These are phyloP conservation scores for Oenanthe javanica DNA, from an alignment of 140 eudicot species.

Conservation along the genomic window DNA sequence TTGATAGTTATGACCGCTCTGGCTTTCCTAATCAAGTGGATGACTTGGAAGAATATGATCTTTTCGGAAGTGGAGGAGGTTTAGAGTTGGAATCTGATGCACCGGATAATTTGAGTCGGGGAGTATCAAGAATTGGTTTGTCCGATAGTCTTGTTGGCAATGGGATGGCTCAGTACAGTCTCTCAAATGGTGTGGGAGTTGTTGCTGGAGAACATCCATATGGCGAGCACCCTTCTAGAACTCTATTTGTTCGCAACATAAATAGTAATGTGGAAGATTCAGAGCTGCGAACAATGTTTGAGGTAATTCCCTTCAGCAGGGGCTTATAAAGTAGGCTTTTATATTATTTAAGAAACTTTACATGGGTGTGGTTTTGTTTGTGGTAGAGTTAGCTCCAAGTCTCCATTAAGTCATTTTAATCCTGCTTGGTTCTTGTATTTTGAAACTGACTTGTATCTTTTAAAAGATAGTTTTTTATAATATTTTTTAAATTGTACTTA, in stretches of 20 bases:
- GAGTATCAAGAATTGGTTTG: conserved; percentile 40
- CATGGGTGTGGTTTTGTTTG: not conserved
- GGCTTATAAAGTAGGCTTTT: not conserved
- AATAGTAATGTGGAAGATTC: conserved; percentile 86
- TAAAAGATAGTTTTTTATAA: not conserved
- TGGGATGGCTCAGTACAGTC: conserved; percentile 42
- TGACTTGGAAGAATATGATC: conserved; percentile 63
- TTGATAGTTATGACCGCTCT: conserved; percentile 43
- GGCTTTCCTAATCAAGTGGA: conserved; percentile 44
- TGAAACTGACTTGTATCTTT: not conserved
- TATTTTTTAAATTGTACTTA: not conserved
- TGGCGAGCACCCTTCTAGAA: conserved; percentile 90
- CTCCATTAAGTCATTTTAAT: not conserved
- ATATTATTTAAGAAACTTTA: not conserved
- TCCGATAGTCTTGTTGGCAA: conserved; percentile 52
- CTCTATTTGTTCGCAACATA: conserved; percentile 71
- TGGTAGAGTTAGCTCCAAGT: not conserved
- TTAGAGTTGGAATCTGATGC: conserved; percentile 63
- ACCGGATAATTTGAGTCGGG: conserved; percentile 37
- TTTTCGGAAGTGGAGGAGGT: conserved; percentile 84
- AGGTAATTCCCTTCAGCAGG: conserved; percentile 36
- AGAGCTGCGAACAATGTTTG: conserved; percentile 62
- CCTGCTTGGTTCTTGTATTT: not conserved
- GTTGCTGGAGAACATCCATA: conserved; percentile 81
- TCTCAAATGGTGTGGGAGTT: conserved; percentile 50